phyloP scores from a whole-genome alignment of 495 filamentous ascomycete species.

The Delitschia confertaspora region DNA sequence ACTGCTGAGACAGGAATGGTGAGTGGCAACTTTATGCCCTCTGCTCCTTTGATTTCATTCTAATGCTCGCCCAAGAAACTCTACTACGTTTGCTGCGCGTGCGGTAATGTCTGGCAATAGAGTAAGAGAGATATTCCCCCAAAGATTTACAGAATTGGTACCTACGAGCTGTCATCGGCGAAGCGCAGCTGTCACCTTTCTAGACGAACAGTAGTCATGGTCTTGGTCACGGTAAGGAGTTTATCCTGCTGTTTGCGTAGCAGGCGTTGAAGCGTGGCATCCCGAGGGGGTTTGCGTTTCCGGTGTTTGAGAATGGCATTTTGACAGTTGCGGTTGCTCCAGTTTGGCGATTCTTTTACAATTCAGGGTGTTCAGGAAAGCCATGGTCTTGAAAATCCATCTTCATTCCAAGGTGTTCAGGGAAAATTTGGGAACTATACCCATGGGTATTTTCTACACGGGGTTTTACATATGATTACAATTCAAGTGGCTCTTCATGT shows the following conservation, averaged over 20 bases:
- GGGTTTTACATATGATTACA: slow-evolving; percentile 3
- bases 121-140: too few species aligned
- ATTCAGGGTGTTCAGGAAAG: too few species aligned
- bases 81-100: slow-evolving; percentile 91
- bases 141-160: too few species aligned
- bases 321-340: too few species aligned
- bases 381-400: slow-evolving; percentile 3
- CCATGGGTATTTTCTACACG: slow-evolving; percentile 26
- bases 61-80: slow-evolving; percentile 59
- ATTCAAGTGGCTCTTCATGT: background rate
- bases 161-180: too few species aligned
- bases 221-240: too few species aligned
- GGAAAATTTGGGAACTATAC: slow-evolving; percentile 18
- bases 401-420: background rate
- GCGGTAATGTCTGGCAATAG: slow-evolving; percentile 72
- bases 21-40: slow-evolving; percentile 32
- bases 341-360: slow-evolving; percentile 9
- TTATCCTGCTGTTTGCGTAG: too few species aligned
- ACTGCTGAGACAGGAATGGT: slow-evolving; percentile 98
- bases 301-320: too few species aligned
- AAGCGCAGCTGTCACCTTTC: too few species aligned
- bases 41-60: slow-evolving; percentile 2
- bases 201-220: too few species aligned
- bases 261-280: too few species aligned
- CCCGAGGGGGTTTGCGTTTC: too few species aligned